phyloP scores from a whole-genome alignment of 371 early-diverging fungal species.

The Thermomucor indicae-seudaticae region DNA sequence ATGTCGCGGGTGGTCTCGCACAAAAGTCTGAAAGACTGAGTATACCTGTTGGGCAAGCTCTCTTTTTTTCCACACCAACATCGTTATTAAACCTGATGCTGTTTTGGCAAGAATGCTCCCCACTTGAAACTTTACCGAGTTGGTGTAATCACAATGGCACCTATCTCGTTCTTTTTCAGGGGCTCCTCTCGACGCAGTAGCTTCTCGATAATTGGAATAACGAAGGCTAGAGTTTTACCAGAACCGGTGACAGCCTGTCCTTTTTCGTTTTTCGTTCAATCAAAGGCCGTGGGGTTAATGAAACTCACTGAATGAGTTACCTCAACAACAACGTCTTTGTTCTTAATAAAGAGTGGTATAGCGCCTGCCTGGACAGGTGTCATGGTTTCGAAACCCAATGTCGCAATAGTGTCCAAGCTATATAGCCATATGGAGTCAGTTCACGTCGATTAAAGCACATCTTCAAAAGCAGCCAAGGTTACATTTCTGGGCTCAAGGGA shows the following conservation, averaged over 20 bases:
- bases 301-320: slow-evolving; percentile 8
- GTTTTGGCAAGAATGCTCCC: not conserved
- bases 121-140: slow-evolving; percentile 60
- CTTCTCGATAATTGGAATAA: slow-evolving; percentile 94
- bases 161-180: slow-evolving; percentile 71
- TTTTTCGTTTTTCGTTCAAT: slow-evolving; percentile 12
- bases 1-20: slow-evolving; percentile 32
- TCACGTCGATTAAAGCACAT: not conserved
- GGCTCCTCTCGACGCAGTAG: slow-evolving; percentile 58
- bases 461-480: not conserved
- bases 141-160: slow-evolving; percentile 92
- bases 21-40: slow-evolving; percentile 66
- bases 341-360: slow-evolving; percentile 84
- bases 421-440: not conserved
- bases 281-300: not conserved
- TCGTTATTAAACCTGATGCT: not conserved
- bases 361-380: slow-evolving; percentile 64
- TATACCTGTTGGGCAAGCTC: slow-evolving; percentile 95
- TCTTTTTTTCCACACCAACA: slow-evolving; percentile 27
- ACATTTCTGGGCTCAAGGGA: slow-evolving; percentile 33
- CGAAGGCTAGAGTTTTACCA: slow-evolving; percentile 97
- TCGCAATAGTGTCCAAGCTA: slow-evolving; percentile 27
- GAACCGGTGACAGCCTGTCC: slow-evolving; percentile 96
- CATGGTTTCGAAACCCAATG: slow-evolving; percentile 41
- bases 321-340: slow-evolving; percentile 98